A percentile compares a stretch with the other conserved stretches of the same genome.
Evolutionary conservation across 352 stramenopile genomes (phyloP).

Genomic region (Phytopythium kandeliae): DNA sequence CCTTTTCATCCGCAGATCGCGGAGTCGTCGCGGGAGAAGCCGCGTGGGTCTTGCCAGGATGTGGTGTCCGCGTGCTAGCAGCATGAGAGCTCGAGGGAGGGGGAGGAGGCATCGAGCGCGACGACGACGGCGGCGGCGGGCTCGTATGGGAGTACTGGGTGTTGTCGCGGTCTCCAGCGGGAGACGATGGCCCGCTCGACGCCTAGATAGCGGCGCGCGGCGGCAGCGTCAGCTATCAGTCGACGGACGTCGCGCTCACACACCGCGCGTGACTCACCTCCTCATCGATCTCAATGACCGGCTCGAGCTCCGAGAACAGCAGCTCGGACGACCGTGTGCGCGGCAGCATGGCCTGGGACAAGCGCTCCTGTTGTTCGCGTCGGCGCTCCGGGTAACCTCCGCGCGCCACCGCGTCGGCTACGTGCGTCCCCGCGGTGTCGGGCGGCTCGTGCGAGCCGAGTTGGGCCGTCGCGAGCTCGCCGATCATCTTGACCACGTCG

Average conservation of each 20-base stretch:
- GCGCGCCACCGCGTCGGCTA: background rate
- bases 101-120: background rate
- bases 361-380: constrained; percentile 14
- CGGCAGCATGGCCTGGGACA: constrained; percentile 3
- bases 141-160: background rate
- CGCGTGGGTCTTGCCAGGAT: background rate
- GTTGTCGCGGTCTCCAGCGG: constrained; percentile 6
- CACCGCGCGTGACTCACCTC: constrained; percentile 10
- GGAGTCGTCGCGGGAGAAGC: constrained; percentile 1
- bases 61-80: background rate
- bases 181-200: constrained; percentile 16
- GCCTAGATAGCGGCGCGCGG: constrained; percentile 5
- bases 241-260: too few species aligned
- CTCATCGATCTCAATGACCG: constrained; percentile 49
- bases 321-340: constrained; percentile 17
- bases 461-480: background rate
- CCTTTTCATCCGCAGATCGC: constrained; percentile 4
- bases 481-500: background rate
- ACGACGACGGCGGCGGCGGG: background rate
- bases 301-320: constrained; percentile 34
- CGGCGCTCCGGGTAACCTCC: constrained; percentile 9
- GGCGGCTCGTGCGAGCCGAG: background rate
- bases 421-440: background rate
- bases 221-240: too few species aligned
- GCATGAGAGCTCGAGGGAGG: background rate